Conservation (phyloP, 2,329 filamentous ascomycete genomes). For the Hymenoscyphus linearis region DNA sequence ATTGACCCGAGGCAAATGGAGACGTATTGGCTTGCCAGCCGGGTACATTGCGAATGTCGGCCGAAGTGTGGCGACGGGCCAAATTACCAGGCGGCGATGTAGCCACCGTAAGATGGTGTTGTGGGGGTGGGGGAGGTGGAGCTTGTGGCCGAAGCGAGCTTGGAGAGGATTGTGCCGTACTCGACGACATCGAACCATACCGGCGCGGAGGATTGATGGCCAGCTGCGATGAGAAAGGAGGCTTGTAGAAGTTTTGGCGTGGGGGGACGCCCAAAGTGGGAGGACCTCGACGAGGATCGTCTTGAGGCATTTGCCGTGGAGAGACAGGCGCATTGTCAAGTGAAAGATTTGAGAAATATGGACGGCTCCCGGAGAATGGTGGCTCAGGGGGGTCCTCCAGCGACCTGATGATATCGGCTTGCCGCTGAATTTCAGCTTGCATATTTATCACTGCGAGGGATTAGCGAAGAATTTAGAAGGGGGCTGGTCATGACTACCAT, state of each 20-base stretch:
- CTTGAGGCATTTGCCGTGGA: constrained; percentile 78
- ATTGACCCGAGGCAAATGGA: constrained; percentile 60
- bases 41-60: constrained; percentile 80
- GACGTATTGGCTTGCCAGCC: constrained; percentile 65
- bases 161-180: constrained; percentile 66
- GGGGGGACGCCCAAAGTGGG: constrained; percentile 55
- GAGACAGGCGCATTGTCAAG: constrained; percentile 77
- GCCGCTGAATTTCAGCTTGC: constrained; percentile 56
- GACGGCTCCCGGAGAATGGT: constrained; percentile 57
- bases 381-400: constrained; percentile 64
- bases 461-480: constrained; percentile 24
- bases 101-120: constrained; percentile 60
- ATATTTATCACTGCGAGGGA: constrained; percentile 45
- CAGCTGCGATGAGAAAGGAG: constrained; percentile 76
- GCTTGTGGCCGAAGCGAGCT: constrained; percentile 65
- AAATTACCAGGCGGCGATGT: constrained; percentile 64
- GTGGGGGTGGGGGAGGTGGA: constrained; percentile 54
- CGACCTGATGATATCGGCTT: constrained; percentile 50
- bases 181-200: constrained; percentile 89
- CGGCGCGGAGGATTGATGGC: constrained; percentile 69
- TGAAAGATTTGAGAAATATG: constrained; percentile 55
- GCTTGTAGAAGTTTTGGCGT: constrained; percentile 63
- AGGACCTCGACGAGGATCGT: constrained; percentile 65
- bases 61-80: constrained; percentile 83
- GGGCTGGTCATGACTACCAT: constrained; percentile 54